Conservation (phyloP, 192 early-diverging fungal species). For the Backusella morwellensis region DNA sequence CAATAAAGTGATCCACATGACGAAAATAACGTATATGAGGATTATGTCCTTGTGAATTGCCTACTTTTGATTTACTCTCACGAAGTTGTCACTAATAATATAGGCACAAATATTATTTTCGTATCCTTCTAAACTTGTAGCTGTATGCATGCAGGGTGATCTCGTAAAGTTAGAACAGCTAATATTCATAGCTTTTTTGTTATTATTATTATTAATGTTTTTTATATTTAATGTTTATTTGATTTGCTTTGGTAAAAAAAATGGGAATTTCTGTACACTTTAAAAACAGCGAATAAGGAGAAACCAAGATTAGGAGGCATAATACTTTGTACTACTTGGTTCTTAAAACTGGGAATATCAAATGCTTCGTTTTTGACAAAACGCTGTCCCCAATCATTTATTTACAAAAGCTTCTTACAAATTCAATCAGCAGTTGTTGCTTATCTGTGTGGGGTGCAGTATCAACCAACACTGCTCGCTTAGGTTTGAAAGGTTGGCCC, state of each 20-base stretch:
- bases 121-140: background rate
- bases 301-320: background rate
- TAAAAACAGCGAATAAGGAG: background rate
- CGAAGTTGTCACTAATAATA: background rate
- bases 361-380: background rate
- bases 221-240: background rate
- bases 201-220: background rate
- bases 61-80: background rate
- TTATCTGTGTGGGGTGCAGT: constrained; percentile 74
- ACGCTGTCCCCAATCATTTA: background rate
- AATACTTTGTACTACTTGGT: background rate
- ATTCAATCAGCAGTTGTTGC: constrained; percentile 68
- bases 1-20: background rate
- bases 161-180: background rate
- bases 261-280: background rate
- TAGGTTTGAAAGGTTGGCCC: constrained; percentile 58
- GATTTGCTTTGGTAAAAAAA: background rate
- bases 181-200: background rate
- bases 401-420: constrained; percentile 36
- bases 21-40: background rate
- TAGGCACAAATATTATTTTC: background rate
- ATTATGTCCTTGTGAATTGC: background rate
- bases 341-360: background rate
- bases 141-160: background rate
- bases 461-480: constrained; percentile 60